Evolutionary conservation across 2,329 filamentous ascomycete genomes (phyloP), one percentile per base, ranked within the genome.

Genomic region (Capronia americana): DNA sequence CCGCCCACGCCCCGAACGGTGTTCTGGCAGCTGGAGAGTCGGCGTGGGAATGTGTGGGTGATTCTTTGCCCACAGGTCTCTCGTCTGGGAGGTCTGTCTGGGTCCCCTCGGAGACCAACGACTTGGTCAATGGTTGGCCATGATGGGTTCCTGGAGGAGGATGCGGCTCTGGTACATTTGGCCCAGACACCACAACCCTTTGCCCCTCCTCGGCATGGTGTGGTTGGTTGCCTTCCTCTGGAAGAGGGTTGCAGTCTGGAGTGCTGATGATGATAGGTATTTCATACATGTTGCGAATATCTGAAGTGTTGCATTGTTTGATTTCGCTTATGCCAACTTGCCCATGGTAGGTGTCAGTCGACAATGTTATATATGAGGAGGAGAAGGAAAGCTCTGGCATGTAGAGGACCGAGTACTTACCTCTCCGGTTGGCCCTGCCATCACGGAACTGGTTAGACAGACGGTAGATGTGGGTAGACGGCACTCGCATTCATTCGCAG

Each of bases 211-310:
- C 14, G 32, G 51, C 44, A 14, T 55, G 44, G 28, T 61, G 59
- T 53, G 57, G 57, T 20, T 10, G 20, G 14, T 30, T 34, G 23
- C 59, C 57, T 51, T 44, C 28, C 26, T 53, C 41, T 34, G 56
- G 26, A 38, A 57, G 30, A 12, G 65, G 59, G 10, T 69, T 62
- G 26, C 56, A 60, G 23, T 61, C 62, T 46, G 68, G 68, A 10
- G 68, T 63, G 38, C 58, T 67, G 17, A 69, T 34, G 28, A 64
- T 50, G 46, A 69, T 65, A 30, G 68, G 65, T 26, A 69, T 66
- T 10, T 61, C 64, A 28, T 57, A 55, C 68, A 67, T 67, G 57
- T 58, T 53, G 57, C 12, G 26, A 41, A 41, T 38, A 61, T 61
- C 58, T 60, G 62, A 38, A n/a, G 44, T 60, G 20, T 61, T 61